Evolutionary conservation across 2,329 filamentous ascomycete genomes (phyloP), one percentile per base, ranked within the genome.

Genomic region (Corynespora cassiicola): DNA sequence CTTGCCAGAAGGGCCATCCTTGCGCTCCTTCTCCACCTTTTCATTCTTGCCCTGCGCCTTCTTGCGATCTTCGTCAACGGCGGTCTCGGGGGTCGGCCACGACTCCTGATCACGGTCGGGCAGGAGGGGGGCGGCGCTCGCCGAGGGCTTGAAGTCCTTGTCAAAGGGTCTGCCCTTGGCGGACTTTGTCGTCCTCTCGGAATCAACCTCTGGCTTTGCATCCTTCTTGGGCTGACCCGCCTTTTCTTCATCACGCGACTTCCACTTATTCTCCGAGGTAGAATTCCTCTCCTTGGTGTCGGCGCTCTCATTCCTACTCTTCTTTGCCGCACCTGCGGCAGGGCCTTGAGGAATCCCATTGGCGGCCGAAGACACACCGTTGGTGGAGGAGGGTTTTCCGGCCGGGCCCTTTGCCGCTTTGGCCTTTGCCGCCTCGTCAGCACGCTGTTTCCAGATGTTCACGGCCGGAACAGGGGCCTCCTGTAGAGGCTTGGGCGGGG

Each of bases 81-180:
- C 86, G 32, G 78, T 85, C 54, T 96, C 89, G 1, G 90, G 90
- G 3, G 92, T 97, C 11, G 94, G 94, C 94, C 94, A 99, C 14
- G 84, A 84, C 36, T 82, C 75, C 32, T 88, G 79, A 66, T 97
- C 91, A 42, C 81, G 84, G 30, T 89, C 86, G 2, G 88, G 78
- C 17, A 88, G 88, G 21, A 81, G 75, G 26, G 72, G 63, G 29
- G 68, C 58, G 10, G 62, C 63, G n/a, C 43, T 46, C 9, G 54
- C 25, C 5, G 41, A 17, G 15, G 43, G 27, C 34, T 56, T 66
- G 16, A 31, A 23, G 6, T 67, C 60, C 39, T 61, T 67, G 25
- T 68, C 65, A 3, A 44, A 41, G 9, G 50, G 38, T 32, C 49
- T 56, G 39, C 50, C 50, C 42, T 60, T 65, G n/a, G 33, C 17